Conservation (phyloP, 2,329 filamentous ascomycete species). For the Polychaeton citri region DNA sequence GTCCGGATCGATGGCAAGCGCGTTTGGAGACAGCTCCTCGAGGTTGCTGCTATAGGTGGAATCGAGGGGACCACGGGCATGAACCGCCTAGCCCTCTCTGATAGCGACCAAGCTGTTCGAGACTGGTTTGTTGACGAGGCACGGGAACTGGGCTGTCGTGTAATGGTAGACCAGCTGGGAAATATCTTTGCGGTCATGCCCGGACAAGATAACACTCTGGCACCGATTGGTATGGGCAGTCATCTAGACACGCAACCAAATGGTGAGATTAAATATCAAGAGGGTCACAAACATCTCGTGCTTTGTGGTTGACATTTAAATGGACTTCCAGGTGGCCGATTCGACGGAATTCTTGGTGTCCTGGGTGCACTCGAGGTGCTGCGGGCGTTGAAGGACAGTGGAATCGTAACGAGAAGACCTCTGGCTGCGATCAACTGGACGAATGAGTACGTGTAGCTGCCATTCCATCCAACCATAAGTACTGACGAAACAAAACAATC, state of each 20-base stretch:
- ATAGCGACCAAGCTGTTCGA: constrained; percentile 13
- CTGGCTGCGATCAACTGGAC: constrained; percentile 18
- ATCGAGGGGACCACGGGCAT: too few species aligned
- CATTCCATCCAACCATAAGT: too few species aligned
- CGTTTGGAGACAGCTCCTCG: too few species aligned
- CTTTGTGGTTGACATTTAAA: too few species aligned
- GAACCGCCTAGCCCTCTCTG: constrained; percentile 6
- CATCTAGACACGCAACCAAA: constrained; percentile 6
- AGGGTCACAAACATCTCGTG: not conserved
- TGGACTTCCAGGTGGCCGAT: constrained; percentile 10
- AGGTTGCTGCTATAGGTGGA: too few species aligned
- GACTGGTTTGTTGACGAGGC: constrained; percentile 17
- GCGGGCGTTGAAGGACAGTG: constrained; percentile 19
- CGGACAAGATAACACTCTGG: constrained; percentile 9
- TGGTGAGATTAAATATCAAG: not conserved
- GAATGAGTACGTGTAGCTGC: constrained; percentile 10
- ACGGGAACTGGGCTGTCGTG: constrained; percentile 10
- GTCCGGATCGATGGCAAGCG: too few species aligned
- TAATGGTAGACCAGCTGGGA: constrained; percentile 15
- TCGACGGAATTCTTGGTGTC: constrained; percentile 10
- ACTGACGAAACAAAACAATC: constrained; percentile 7
- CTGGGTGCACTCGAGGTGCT: constrained; percentile 10
- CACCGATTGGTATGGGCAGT: constrained; percentile 17
- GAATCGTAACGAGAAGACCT: constrained; percentile 12
- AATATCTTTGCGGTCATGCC: constrained; percentile 13